Base-by-base conservation (phyloP, 352 stramenopile species). In the Phytophthora sp. region DNA sequence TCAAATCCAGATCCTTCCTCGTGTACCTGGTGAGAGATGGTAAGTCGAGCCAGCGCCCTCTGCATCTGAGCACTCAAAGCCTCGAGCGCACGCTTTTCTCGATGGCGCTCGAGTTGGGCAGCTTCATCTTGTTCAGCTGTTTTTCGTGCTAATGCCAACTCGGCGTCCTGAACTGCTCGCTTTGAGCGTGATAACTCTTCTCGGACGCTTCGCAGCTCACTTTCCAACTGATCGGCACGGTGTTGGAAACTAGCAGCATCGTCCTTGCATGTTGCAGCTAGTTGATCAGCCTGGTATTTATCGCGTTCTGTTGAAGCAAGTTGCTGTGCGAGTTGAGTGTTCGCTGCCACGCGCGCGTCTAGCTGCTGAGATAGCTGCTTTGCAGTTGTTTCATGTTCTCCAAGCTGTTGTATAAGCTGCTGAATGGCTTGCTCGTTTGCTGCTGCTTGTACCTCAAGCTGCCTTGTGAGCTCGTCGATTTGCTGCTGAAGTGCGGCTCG, bases 21-120 rank as follows among this genome's bases (percentile, higher is more conserved):
- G 6, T 84, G 67, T 3, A 72, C 72, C 31, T 84, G 68, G 44
- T 88, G 79, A 8, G 77, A 57, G 30, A 88, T 31, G n/a, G 66
- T 72, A 7, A 89, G 68, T 10, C 78, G 74, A 34, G 66, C 74
- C n/a, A 89, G 62, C 9, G 79, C 74, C 8, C 67, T 61, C 37
- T 89, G 76, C 21, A 91, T 73, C 52, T 89, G 82, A 35, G 72
- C 64, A 38, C 68, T 71, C 1, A 91, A 66, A 18, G 59, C 55
- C 10, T 82, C 71, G 54, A 91, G 78, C 39, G 85, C 76, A 3
- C 70, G 62, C 9, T 72, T 62, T 34, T 88, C 74, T 2, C 70
- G 69, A 17, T 88, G 64, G 8, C 61, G 61, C 18, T 76, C 62
- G 6, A 86, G 39, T 5, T 77, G 51, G 2, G 70, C 59, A 5